Percentiles rank a stretch among this genome's conserved stretches.
Evolutionary conservation across 2,329 filamentous ascomycete species (phyloP).

Genomic region (Dactylellina parvicollis): DNA sequence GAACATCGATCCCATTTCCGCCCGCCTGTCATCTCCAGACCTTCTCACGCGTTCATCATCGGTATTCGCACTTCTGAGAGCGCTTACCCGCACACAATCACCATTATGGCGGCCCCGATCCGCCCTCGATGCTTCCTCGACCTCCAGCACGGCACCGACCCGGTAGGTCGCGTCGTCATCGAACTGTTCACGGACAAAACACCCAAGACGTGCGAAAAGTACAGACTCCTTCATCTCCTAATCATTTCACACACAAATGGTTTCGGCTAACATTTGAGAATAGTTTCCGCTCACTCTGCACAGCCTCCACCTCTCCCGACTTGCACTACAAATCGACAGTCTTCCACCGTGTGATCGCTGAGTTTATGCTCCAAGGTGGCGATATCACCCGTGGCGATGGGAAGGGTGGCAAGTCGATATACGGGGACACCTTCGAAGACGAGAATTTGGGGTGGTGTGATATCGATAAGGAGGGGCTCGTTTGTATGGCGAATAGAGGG

Average conservation of each 20-base stretch:
- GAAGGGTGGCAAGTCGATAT: slow-evolving; percentile 75
- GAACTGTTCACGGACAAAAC: slow-evolving; percentile 64
- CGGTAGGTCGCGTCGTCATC: slow-evolving; percentile 63
- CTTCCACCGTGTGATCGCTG: slow-evolving; percentile 76
- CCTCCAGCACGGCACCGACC: slow-evolving; percentile 61
- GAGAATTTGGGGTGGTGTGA: slow-evolving; percentile 79
- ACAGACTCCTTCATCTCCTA: slow-evolving; percentile 39
- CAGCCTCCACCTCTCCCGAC: slow-evolving; percentile 58
- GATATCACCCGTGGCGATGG: slow-evolving; percentile 74
- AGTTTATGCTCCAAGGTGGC: slow-evolving; percentile 77
- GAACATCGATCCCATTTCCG: not conserved
- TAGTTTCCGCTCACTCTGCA: slow-evolving; percentile 64
- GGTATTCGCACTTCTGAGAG: not conserved
- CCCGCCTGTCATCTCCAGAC: not conserved
- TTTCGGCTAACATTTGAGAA: slow-evolving; percentile 12
- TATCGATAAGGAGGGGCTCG: slow-evolving; percentile 71
- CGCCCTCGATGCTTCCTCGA: slow-evolving; percentile 60
- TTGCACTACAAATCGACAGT: slow-evolving; percentile 69
- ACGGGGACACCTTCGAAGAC: slow-evolving; percentile 73
- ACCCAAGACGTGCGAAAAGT: slow-evolving; percentile 65
- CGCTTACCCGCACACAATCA: not conserved
- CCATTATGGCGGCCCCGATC: slow-evolving; percentile 23
- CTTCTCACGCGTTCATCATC: slow-evolving; percentile 11
- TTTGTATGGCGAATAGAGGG: slow-evolving; percentile 73
- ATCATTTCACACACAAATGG: not conserved